phyloP scores from a whole-genome alignment of 1,139 yeast species.

The Candida neerlandica region DNA sequence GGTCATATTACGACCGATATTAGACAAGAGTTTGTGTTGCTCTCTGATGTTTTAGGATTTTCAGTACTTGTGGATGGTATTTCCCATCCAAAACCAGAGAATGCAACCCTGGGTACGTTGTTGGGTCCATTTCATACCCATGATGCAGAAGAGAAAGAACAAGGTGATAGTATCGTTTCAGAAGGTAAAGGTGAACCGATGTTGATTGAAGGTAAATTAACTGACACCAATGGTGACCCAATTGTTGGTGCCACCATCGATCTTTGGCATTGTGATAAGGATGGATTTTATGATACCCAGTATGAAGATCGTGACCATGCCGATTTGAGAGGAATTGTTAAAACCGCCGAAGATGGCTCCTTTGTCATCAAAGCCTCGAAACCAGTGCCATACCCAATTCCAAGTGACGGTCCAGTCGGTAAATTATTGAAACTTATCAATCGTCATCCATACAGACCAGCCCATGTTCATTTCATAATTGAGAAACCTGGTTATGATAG shows the following conservation, averaged over 20 bases:
- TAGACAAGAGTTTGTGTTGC: conserved; percentile 33
- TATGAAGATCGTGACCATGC: conserved; percentile 23
- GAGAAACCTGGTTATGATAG: conserved; percentile 29
- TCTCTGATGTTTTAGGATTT: conserved; percentile 32
- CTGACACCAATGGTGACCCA: conserved; percentile 30
- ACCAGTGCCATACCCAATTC: conserved; percentile 42
- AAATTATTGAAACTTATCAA: conserved; percentile 28
- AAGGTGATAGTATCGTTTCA: conserved; percentile 29
- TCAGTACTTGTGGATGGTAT: conserved; percentile 33
- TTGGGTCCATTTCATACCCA: conserved; percentile 39
- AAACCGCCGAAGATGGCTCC: conserved; percentile 28
- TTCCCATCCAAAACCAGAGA: conserved; percentile 32
- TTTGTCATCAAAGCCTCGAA: conserved; percentile 30
- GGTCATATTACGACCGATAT: conserved; percentile 33
- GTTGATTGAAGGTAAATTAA: conserved; percentile 23
- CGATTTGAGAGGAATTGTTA: conserved; percentile 35
- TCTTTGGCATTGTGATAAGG: conserved; percentile 42
- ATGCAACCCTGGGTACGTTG: conserved; percentile 33
- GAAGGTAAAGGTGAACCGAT: conserved; percentile 33
- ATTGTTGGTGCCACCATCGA: conserved; percentile 30
- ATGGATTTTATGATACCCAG: conserved; percentile 41
- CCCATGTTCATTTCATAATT: conserved; percentile 36
- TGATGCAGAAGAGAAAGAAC: conserved; percentile 28
- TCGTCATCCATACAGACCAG: conserved; percentile 41
- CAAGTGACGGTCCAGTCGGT: conserved; percentile 45